Percentiles rank a stretch among this genome's conserved stretches.
Conservation (phyloP, 306 rosid genomes). For the Biancaea sappan region DNA sequence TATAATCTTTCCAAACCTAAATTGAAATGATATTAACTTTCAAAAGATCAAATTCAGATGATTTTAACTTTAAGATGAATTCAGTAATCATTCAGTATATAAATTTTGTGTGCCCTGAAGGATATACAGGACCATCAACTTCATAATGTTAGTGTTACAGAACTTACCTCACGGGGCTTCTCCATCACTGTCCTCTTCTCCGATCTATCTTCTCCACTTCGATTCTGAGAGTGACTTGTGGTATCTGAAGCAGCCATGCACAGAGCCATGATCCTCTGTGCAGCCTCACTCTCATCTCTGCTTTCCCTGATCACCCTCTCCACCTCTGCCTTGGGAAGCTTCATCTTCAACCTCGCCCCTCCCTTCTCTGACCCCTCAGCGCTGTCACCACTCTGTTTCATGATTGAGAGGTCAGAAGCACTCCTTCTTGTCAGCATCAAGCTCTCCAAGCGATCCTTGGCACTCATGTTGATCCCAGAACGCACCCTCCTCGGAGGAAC, state of each 20-base stretch:
- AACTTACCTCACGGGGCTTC: too few relatives aligned
- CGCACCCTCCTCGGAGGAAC: constrained; percentile 64
- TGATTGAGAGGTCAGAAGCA: constrained; percentile 65
- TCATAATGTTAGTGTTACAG: too few relatives aligned
- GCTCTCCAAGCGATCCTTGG: constrained; percentile 82
- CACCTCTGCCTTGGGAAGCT: constrained; percentile 72
- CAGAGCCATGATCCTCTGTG: constrained; percentile 68
- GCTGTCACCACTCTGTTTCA: constrained; percentile 38
- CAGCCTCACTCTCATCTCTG: constrained; percentile 64
- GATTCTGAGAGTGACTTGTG: too few relatives aligned
- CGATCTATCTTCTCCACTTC: constrained; percentile 6
- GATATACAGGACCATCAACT: too few relatives aligned
- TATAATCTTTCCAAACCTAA: too few relatives aligned
- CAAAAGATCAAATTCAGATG: too few relatives aligned
- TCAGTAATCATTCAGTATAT: too few relatives aligned
- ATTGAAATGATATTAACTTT: too few relatives aligned
- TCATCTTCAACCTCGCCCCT: constrained; percentile 58
- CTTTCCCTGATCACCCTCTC: constrained; percentile 73
- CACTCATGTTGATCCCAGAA: constrained; percentile 87
- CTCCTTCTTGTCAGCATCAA: constrained; percentile 70
- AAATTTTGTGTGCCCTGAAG: too few relatives aligned
- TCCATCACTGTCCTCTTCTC: not conserved
- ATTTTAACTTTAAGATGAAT: too few relatives aligned
- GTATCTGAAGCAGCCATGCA: too few relatives aligned
- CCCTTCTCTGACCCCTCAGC: constrained; percentile 19